Base-by-base conservation (phyloP, 176 grass and related monocot genomes). In the Rhynchospora tenuis region DNA sequence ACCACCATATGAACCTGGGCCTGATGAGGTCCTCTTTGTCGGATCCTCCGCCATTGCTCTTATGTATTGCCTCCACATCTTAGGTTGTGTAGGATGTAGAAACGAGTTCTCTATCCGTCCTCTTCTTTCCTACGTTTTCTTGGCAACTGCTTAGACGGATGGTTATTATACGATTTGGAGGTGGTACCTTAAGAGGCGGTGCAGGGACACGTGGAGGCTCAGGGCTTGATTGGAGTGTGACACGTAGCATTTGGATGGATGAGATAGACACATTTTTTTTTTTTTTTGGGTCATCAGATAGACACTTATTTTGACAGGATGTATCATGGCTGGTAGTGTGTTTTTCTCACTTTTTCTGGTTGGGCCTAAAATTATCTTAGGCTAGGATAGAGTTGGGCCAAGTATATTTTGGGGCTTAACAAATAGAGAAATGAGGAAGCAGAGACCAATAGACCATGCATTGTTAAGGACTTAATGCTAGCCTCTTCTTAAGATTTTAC, bases 31-130 rank as follows among this genome's bases (percentile, higher is more conserved):
- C 59, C 79, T 3, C 58, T 82, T 82, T 47, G 59, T 15, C 13
- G 79, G 79, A 82, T 82, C 79, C 7, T 82, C 79, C 1, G n/a
- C 79, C 33, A 64, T 19, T 66, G 79, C 79, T 38, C 38, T 82
- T 43, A 82, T 63, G 78, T 62, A 80, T 64, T 82, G 59, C 45
- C 16, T 60, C 77, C 79, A 82, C 38, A 82, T 82, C 11, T 28
- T 27, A 8, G 9, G 3, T n/a, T 81, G 19, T 42, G 10, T 6
- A 24, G n/a, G n/a, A n/a, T 78, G 22, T 72, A 47, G 42, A 69
- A 28, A 29, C 8, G 48, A 15, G 42, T 52, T 77, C 16, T 3
- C 27, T 75, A 16, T 23, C 31, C 12, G 31, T 3, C 33, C 5
- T 79, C 7, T 58, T 55, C 7, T 15, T 7, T 31, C 9, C 76